Evolutionary conservation across 441 rosid species (phyloP), one percentile per base, ranked within the genome.

Genomic region (Oxalis stricta): DNA sequence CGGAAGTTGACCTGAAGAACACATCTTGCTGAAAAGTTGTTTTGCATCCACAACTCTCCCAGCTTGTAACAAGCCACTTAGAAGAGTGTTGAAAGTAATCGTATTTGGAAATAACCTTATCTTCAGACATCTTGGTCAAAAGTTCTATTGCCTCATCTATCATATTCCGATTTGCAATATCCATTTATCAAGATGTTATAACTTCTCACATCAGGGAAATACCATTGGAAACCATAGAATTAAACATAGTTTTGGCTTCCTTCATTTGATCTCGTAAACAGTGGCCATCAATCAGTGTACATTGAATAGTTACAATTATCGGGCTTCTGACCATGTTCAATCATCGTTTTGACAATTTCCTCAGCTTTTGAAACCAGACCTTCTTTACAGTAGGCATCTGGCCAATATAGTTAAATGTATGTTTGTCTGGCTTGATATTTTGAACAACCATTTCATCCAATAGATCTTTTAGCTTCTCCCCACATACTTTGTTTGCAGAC

Each of bases 41-140:
- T 37, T 34, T 17, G 59, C 59, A 30, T 28, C 59, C 2, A 5
- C n/a, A 11, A 35, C 24, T 45, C 52, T 52, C 13, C 59, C 59
- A 16, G 10, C 26, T 11, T 16, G 20, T 14, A 44, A 57, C 48
- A 50, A 38, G 38, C 56, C 57, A 50, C 41, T 15, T 16, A 51
- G n/a, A 19, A 51, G 44, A 12, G 41, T 36, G 31, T 21, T 58
- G 41, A 33, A 51, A 26, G 48, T 44, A 44, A 44, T 14, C 2
- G 28, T 18, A 22, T 17, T 11, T 9, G 48, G 48, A 14, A 7
- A 2, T 14, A 26, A 16, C 0, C 24, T 13, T 26, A 11, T 15
- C n/a, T 17, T 30, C 11, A 26, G 10, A 13, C 35, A 44, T 44
- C 29, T 28, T 18, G 2, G 14, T 1, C 7, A 44, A 15, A 12